Percentiles rank a stretch among this genome's conserved stretches.
phyloP scores from a whole-genome alignment of 805 yeast genomes.

The Candida pseudofarinosa region DNA sequence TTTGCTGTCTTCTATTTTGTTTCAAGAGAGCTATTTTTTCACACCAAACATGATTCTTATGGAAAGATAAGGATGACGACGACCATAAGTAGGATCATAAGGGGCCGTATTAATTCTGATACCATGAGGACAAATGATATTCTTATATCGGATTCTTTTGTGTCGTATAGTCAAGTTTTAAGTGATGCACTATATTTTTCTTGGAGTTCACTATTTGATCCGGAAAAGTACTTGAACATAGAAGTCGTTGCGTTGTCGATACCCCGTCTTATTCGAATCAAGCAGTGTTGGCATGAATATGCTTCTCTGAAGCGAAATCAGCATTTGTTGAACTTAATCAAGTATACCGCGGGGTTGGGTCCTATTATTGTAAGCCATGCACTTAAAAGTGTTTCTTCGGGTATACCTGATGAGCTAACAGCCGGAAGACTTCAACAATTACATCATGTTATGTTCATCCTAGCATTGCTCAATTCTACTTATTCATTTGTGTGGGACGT shows the following conservation, averaged over 20 bases:
- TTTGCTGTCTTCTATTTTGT: constrained; percentile 6
- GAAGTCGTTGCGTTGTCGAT: constrained; percentile 35
- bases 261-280: constrained; percentile 74
- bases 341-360: constrained; percentile 62
- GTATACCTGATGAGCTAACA: constrained; percentile 1
- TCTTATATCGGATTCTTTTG: constrained; percentile 75
- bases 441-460: constrained; percentile 15
- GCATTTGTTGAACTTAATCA: constrained; percentile 68
- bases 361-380: constrained; percentile 27
- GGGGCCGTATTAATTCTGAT: constrained; percentile 56
- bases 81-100: constrained; percentile 49
- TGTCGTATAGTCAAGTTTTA: constrained; percentile 73
- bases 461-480: constrained; percentile 54
- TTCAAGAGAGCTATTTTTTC: constrained; percentile 8
- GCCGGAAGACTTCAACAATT: constrained; percentile 10
- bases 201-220: constrained; percentile 37
- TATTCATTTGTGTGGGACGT: constrained; percentile 90
- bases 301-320: constrained; percentile 42
- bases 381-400: constrained; percentile 14
- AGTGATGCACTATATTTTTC: constrained; percentile 64
- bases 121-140: constrained; percentile 73
- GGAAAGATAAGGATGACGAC: constrained; percentile 42
- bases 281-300: constrained; percentile 78
- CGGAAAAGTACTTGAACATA: constrained; percentile 22
- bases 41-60: constrained; percentile 22